A percentile compares a stretch with the other conserved stretches of the same genome.
Conservation (phyloP, 495 filamentous ascomycete genomes). For the Xylaria acuta region DNA sequence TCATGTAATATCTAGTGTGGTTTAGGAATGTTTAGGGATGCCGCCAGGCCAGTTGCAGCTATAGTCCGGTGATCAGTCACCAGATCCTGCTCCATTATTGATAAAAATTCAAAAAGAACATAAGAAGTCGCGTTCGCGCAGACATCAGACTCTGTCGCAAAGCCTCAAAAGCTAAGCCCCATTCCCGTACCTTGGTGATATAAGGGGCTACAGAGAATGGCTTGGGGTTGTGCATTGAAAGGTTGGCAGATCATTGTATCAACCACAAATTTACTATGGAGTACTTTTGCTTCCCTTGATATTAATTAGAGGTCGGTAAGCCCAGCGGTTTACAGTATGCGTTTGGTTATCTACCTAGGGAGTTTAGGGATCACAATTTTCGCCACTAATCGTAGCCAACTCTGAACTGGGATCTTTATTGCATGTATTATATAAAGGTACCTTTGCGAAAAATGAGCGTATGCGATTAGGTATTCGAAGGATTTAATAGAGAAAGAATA, state of each 20-base stretch:
- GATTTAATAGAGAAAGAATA: neutral
- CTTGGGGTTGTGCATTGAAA: neutral
- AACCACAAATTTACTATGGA: neutral
- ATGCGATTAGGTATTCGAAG: neutral
- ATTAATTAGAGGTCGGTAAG: neutral
- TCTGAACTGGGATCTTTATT: neutral
- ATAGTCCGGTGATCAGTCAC: too few species aligned
- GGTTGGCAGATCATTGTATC: neutral
- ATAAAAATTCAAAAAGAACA: too few species aligned
- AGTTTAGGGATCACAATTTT: neutral
- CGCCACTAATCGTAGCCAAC: neutral
- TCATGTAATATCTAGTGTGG: too few species aligned
- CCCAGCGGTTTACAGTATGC: neutral
- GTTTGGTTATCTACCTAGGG: too few species aligned
- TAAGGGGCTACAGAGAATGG: neutral
- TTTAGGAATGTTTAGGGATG: neutral
- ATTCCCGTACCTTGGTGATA: neutral
- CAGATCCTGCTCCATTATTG: too few species aligned
- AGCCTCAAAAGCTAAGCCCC: neutral
- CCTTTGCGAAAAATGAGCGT: neutral
- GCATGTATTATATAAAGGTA: neutral
- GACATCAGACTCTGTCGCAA: neutral
- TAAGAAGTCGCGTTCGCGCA: too few species aligned
- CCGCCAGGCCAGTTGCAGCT: neutral
- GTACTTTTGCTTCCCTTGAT: neutral